phyloP scores from a whole-genome alignment of 2,329 filamentous ascomycete species.

The Alternaria gansuensis region DNA sequence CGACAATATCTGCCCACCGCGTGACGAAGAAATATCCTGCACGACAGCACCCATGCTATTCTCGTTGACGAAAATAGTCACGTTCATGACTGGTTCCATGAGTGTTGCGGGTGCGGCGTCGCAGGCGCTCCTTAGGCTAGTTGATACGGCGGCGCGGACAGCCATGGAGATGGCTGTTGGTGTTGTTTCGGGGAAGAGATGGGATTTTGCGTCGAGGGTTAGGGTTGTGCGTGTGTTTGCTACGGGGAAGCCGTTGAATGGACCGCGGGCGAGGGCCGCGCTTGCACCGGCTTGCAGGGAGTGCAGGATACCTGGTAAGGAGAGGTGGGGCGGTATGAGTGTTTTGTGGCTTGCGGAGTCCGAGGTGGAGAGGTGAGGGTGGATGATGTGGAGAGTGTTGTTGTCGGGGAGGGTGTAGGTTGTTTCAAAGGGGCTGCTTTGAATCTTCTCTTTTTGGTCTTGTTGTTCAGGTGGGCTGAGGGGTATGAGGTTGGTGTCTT shows the following conservation, averaged over 20 bases:
- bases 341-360: conserved; percentile 49
- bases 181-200: conserved; percentile 74
- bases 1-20: conserved; percentile 77
- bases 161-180: conserved; percentile 73
- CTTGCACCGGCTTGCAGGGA: conserved; percentile 79
- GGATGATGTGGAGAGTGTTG: conserved; percentile 71
- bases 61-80: conserved; percentile 86
- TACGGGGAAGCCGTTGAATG: conserved; percentile 79
- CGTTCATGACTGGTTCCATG: conserved; percentile 94
- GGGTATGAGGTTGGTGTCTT: conserved; percentile 33
- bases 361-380: conserved; percentile 60
- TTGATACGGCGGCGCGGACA: conserved; percentile 68
- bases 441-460: conserved; percentile 34
- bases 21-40: conserved; percentile 77
- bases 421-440: conserved; percentile 42
- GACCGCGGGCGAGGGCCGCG: conserved; percentile 85
- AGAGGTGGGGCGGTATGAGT: conserved; percentile 64
- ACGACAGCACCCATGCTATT: conserved; percentile 80
- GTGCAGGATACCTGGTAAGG: conserved; percentile 59
- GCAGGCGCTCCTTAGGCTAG: conserved; percentile 71
- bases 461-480: conserved; percentile 28
- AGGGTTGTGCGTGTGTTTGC: conserved; percentile 78
- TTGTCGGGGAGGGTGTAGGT: conserved; percentile 63
- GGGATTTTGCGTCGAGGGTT: conserved; percentile 69
- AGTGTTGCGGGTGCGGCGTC: conserved; percentile 67